Conservation (phyloP, 2,329 filamentous ascomycete genomes). For the Diaporthe helianthi region DNA sequence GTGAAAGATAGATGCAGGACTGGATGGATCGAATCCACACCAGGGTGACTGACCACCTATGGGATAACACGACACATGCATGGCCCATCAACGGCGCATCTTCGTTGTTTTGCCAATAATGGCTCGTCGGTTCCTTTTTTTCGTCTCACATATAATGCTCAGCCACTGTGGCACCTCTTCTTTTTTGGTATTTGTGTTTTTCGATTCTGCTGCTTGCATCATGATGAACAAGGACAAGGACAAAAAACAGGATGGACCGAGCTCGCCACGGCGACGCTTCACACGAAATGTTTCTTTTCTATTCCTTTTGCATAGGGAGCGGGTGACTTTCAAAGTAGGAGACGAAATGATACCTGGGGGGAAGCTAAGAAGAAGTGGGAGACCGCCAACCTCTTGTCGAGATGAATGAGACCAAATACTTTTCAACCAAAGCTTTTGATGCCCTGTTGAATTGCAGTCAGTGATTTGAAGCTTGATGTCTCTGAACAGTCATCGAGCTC, state of each 20-base stretch:
- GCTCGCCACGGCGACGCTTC: conserved; percentile 15
- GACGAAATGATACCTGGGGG: conserved; percentile 21
- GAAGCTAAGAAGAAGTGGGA: conserved; percentile 2
- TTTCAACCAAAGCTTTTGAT: conserved; percentile 1
- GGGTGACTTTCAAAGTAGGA: conserved; percentile 26
- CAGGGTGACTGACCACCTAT: not conserved
- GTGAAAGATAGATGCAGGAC: not conserved
- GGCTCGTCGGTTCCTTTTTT: conserved; percentile 7
- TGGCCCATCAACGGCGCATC: conserved; percentile 13
- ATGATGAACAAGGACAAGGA: conserved; percentile 25
- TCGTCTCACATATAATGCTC: conserved; percentile 20
- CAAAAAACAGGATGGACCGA: conserved; percentile 16
- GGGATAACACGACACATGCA: conserved; percentile 20
- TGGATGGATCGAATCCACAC: not conserved
- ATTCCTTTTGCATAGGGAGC: conserved; percentile 26
- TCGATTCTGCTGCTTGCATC: conserved; percentile 23
- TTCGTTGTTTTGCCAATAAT: conserved; percentile 17
- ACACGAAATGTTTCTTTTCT: conserved; percentile 24
- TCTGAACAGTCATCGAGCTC: not conserved
- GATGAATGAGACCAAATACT: conserved; percentile 18
- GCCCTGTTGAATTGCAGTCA: not conserved
- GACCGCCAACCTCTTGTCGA: conserved; percentile 5
- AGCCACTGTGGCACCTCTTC: conserved; percentile 11
- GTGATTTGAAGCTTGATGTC: not conserved
- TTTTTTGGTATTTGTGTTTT: conserved; percentile 1